Base-by-base conservation (phyloP, 2,329 filamentous ascomycete species). In the Coleophoma eucalyptorum region DNA sequence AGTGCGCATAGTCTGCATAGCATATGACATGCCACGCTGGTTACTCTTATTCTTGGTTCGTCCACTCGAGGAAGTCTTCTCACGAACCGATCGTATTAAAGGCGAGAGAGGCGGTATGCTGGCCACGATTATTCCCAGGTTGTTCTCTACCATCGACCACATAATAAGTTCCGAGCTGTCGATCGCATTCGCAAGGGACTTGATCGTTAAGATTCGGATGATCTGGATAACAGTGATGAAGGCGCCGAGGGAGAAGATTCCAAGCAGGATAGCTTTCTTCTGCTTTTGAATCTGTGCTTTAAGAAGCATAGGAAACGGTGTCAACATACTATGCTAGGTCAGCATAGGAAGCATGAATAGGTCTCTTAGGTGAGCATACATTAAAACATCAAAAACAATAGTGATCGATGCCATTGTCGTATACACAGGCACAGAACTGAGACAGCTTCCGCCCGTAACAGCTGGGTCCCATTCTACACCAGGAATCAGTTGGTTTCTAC, bases 141-240 rank as follows among this genome's bases (percentile, higher is more conserved):
- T 69, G 48, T 68, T 68, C 56, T 77, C 74, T n/a, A 76, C 58
- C 12, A 66, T 63, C 0, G 73, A 76, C 74, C 74, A 77, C 33
- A 71, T 64, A 46, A 76, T 69, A 19, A 72, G 60, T 1, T 60
- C 52, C 5, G 70, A 65, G 2, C 69, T 74, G 60, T 79, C 72
- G 33, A 73, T 69, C 51, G 73, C 74, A 57, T 72, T 72, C 32
- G 60, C 55, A 3, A 78, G 67, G 13, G 64, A 68, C 35, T 66
- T 65, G 53, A 79, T 71, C n/a, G 72, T 76, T 50, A 72, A 69
- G 50, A 79, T 74, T 13, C 76, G 76, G 52, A 79, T 68, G 50
- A 76, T 70, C 56, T 79, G 76, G 50, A 78, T 75, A 43, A 75
- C 55, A 5, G 73, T 76, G 41, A 79, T 70, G 63, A 79, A 78